phyloP scores from a whole-genome alignment of 2,329 filamentous ascomycete genomes.

The Incumbomyces delicatus region DNA sequence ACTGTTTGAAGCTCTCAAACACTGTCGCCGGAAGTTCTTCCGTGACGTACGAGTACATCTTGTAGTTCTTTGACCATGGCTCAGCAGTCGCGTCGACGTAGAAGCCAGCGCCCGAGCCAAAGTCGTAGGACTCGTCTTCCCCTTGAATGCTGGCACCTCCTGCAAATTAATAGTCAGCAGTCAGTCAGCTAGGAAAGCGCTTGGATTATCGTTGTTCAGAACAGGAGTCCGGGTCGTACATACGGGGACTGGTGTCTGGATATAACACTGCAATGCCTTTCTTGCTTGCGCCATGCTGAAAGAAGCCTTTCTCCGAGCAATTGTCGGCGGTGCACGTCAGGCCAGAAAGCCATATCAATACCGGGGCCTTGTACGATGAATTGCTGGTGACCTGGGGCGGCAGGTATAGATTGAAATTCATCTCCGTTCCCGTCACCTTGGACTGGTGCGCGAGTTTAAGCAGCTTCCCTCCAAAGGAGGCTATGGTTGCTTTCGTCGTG shows the following conservation, averaged over 20 bases:
- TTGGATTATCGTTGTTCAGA: too few relatives aligned
- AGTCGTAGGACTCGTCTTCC: constrained; percentile 84
- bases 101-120: constrained; percentile 85
- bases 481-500: constrained; percentile 79
- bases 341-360: constrained; percentile 88
- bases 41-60: constrained; percentile 92
- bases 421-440: constrained; percentile 68
- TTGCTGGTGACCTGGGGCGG: constrained; percentile 56
- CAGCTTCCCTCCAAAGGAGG: constrained; percentile 86
- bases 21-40: constrained; percentile 71
- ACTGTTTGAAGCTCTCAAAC: constrained; percentile 59
- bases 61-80: constrained; percentile 70
- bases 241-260: constrained; percentile 87
- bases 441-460: constrained; percentile 87
- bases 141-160: constrained; percentile 68
- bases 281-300: constrained; percentile 70
- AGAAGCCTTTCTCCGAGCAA: constrained; percentile 71
- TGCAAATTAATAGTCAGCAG: constrained; percentile 25
- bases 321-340: constrained; percentile 89
- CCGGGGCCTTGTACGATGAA: constrained; percentile 56
- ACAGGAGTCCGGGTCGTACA: constrained; percentile 20
- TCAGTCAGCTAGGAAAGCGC: not conserved
- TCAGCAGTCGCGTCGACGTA: constrained; percentile 76
- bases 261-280: constrained; percentile 86
- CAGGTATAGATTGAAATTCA: constrained; percentile 87